phyloP scores from a whole-genome alignment of 2,329 filamentous ascomycete genomes.

The Fonsecaea monophora region DNA sequence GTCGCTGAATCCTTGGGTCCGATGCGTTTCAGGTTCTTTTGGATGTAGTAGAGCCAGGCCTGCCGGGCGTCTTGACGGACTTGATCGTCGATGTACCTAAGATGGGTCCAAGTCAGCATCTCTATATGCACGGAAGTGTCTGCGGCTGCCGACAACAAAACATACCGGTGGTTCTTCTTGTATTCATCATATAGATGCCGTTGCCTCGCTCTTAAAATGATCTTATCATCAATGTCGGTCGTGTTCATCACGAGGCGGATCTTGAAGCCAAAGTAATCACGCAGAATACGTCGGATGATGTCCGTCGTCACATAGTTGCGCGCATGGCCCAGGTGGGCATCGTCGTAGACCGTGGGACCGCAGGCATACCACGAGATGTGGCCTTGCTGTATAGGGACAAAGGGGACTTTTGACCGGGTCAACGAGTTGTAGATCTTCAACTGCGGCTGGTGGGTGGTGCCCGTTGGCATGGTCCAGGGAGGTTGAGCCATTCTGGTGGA shows the following conservation, averaged over 20 bases:
- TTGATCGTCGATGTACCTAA: slow-evolving; percentile 47
- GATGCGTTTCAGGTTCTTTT: slow-evolving; percentile 70
- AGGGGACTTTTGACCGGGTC: slow-evolving; percentile 74
- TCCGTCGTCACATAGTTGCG: slow-evolving; percentile 91
- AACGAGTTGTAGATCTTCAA: slow-evolving; percentile 83
- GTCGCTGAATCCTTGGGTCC: slow-evolving; percentile 47
- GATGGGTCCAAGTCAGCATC: slow-evolving; percentile 24
- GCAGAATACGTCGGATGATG: slow-evolving; percentile 81
- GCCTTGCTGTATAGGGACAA: slow-evolving; percentile 73
- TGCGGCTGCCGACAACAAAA: too few relatives aligned
- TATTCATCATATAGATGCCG: slow-evolving; percentile 78
- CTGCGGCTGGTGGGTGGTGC: slow-evolving; percentile 53
- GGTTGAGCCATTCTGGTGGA: slow-evolving; percentile 46
- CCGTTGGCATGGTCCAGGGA: slow-evolving; percentile 52
- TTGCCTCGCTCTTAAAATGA: slow-evolving; percentile 72
- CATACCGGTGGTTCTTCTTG: slow-evolving; percentile 58
- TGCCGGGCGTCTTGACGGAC: slow-evolving; percentile 58
- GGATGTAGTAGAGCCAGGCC: slow-evolving; percentile 64
- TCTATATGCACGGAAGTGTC: not conserved
- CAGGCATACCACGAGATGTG: slow-evolving; percentile 86
- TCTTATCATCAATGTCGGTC: slow-evolving; percentile 82
- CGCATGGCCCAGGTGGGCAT: slow-evolving; percentile 81
- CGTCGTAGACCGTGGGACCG: slow-evolving; percentile 85
- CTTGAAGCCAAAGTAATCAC: slow-evolving; percentile 81
- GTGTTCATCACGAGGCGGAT: slow-evolving; percentile 93